These are phyloP conservation scores for Trypethelium eluteriae DNA, from an alignment of 495 filamentous ascomycete species.

Conservation along the genomic window DNA sequence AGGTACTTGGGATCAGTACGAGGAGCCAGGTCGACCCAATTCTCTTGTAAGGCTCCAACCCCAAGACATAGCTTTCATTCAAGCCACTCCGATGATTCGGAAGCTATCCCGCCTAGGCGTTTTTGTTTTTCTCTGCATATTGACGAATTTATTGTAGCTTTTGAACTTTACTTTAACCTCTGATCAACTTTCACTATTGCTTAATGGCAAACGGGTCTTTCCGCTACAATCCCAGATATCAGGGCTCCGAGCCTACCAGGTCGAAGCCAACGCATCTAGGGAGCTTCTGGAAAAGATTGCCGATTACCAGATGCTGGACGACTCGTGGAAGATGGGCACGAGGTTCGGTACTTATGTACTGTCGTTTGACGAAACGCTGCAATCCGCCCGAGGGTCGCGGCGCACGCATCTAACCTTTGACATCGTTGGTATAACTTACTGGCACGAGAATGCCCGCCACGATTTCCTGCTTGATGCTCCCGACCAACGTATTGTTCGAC, in stretches of 20 bases:
- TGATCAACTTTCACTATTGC: not conserved
- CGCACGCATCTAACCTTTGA: constrained; percentile 3
- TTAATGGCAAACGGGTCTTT: not conserved
- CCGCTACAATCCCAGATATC: not conserved
- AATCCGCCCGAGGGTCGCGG: not conserved
- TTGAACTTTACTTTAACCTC: constrained; percentile 6
- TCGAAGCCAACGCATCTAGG: not conserved
- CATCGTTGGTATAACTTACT: not conserved
- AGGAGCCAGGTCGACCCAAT: constrained; percentile 5
- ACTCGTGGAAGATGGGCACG: not conserved
- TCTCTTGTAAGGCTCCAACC: constrained; percentile 1
- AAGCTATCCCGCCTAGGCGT: not conserved
- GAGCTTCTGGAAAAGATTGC: not conserved
- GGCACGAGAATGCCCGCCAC: not conserved
- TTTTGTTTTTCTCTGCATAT: not conserved
- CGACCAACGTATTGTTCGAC: not conserved
- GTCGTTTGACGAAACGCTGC: not conserved
- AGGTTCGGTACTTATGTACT: not conserved
- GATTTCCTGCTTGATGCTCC: not conserved
- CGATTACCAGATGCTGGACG: not conserved
- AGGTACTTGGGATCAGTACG: not conserved
- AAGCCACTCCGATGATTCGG: too few relatives aligned
- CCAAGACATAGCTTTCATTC: too few relatives aligned
- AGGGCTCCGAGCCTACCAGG: not conserved
- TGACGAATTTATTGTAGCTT: constrained; percentile 2